Evolutionary conservation across 768 basidiomycete species (phyloP), one percentile per base, ranked within the genome.

Genomic region (Phylloporus scabripes): DNA sequence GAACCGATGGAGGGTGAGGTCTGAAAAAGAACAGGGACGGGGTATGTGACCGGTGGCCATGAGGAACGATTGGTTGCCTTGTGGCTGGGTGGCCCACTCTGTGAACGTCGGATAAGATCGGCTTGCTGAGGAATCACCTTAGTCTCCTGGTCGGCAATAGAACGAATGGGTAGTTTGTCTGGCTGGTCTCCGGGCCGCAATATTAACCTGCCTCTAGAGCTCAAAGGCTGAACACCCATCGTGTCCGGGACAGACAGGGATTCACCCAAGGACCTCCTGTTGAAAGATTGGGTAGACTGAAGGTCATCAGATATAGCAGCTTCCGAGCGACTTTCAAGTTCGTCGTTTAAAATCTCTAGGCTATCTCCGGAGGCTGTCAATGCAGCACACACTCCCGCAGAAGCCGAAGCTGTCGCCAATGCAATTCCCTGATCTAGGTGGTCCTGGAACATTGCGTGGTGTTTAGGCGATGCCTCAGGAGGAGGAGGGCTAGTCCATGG

Each of bases 401-500:
- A 76, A 1, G 75, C 77, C 2, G 83, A 74, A 17, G 79, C 72
- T 1, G 87, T 90, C 11, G 86, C 88, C 10, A 89, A 68, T 38
- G 79, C 80, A 17, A 91, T 68, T 0, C 84, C 74, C 43, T 77
- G 74, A 18, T 79, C 87, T 11, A 91, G 73, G 44, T 82, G 74
- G 50, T 74, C 77, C 61, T 87, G 83, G 57, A 87, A 91, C 17
- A 81, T 68, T 2, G 76, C 74, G 41, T 80, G 86, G 55, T 79
- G 85, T 20, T 75, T 76, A 9, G 78, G 73, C 0, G 88, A 74
- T 1, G 87, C 89, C 57, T 85, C 85, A 1, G 82, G 79, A 4
- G 88, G 86, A 21, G 89, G 88, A 8, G 88, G 87, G 55, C 86
- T 89, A 2, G 88, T 91, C 89, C 88, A 91, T 65, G 86, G 85